These are phyloP conservation scores for Scheffersomyces stipitis DNA, from an alignment of 805 yeast species.

Conservation along the genomic window DNA sequence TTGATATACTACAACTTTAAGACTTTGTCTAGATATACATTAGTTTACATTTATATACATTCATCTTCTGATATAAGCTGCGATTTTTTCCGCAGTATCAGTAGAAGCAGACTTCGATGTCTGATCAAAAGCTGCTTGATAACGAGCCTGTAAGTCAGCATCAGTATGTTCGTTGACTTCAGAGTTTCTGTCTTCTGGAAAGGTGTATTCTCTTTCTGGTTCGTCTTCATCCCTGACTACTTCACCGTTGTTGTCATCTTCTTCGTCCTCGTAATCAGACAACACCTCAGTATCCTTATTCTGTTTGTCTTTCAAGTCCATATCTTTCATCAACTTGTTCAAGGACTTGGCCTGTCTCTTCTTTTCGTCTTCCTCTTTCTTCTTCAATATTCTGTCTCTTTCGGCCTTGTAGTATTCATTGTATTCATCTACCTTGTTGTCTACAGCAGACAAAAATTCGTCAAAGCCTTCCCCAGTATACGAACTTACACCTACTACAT, in stretches of 20 bases:
- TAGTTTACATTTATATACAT: not conserved
- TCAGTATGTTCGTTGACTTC: conserved; percentile 53
- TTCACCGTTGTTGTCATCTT: conserved; percentile 48
- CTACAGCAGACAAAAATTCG: conserved; percentile 82
- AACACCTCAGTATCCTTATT: conserved; percentile 47
- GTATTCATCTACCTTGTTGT: conserved; percentile 83
- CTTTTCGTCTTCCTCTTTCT: conserved; percentile 75
- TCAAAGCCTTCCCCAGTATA: conserved; percentile 94
- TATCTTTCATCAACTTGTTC: conserved; percentile 76
- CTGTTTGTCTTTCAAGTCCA: conserved; percentile 57
- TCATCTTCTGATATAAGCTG: conserved; percentile 55
- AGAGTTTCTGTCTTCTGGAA: conserved; percentile 63
- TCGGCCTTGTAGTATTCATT: conserved; percentile 80
- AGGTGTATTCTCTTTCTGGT: conserved; percentile 63
- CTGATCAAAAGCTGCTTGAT: conserved; percentile 68
- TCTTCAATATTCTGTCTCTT: conserved; percentile 74
- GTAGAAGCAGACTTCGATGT: conserved; percentile 63
- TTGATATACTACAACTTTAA: too few relatives aligned
- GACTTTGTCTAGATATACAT: too few relatives aligned
- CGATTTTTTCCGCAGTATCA: conserved; percentile 70
- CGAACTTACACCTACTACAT: conserved; percentile 89
- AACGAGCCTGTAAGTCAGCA: conserved; percentile 60
- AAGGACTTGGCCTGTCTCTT: conserved; percentile 69
- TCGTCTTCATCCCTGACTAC: conserved; percentile 48
- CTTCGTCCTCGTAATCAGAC: conserved; percentile 52